Conservation (phyloP, 768 basidiomycete genomes). For the Sutorius australiensis region DNA sequence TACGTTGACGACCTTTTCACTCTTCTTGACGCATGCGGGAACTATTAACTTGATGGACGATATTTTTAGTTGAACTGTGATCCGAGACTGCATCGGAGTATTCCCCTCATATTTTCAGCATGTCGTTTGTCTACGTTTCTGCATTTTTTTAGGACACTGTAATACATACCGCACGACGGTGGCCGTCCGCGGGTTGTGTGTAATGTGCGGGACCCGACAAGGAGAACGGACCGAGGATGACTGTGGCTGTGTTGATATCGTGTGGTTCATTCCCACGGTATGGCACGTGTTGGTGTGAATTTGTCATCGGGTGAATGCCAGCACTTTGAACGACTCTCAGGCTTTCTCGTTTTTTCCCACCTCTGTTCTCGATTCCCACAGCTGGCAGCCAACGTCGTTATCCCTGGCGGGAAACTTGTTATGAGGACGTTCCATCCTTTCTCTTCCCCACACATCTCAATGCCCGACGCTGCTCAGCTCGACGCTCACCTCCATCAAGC, state of each 20-base stretch:
- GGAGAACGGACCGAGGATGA: background rate
- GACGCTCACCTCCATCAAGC: slow-evolving; percentile 30
- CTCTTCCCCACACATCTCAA: slow-evolving; percentile 40
- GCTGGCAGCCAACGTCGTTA: slow-evolving; percentile 36
- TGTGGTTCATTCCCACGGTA: slow-evolving; percentile 29
- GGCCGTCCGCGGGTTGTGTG: background rate
- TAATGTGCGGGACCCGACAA: background rate
- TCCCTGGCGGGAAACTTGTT: slow-evolving; percentile 40
- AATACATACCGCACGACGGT: slow-evolving; percentile 16
- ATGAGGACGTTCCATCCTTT: slow-evolving; percentile 44
- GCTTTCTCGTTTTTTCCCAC: slow-evolving; percentile 44
- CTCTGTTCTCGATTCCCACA: slow-evolving; percentile 44
- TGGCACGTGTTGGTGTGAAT: slow-evolving; percentile 30
- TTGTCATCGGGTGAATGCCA: slow-evolving; percentile 14
- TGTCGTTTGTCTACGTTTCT: slow-evolving; percentile 1
- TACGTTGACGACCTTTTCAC: slow-evolving; percentile 1
- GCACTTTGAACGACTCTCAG: slow-evolving; percentile 26
- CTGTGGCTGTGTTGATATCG: slow-evolving; percentile 5
- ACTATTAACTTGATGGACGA: slow-evolving; percentile 21
- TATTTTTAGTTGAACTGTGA: slow-evolving; percentile 8
- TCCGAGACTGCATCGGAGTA: slow-evolving; percentile 18
- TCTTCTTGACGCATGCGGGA: slow-evolving; percentile 12
- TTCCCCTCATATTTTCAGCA: slow-evolving; percentile 16
- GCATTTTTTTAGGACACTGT: slow-evolving; percentile 14
- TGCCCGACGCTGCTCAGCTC: slow-evolving; percentile 37